Conservation (phyloP, 169 alveolate genomes). For the Amoebophrya sp. region DNA sequence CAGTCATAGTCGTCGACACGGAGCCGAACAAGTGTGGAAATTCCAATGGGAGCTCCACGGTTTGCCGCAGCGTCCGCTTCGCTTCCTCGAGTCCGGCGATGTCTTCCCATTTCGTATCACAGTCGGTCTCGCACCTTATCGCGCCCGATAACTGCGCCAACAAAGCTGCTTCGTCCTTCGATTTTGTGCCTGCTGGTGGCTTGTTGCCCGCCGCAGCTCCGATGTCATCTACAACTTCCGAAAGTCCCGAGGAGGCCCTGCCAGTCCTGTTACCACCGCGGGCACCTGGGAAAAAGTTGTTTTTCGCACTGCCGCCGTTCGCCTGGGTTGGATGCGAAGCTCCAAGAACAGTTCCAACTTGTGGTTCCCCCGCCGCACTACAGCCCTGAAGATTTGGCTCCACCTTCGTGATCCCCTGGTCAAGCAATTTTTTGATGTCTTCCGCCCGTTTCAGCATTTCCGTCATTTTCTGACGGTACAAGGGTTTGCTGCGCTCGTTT, state of each 20-base stretch:
- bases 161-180: not conserved
- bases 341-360: no score
- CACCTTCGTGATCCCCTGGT: not conserved
- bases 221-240: no score
- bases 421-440: not conserved
- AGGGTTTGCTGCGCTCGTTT: not conserved
- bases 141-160: not conserved
- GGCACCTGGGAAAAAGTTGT: no score
- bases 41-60: not conserved
- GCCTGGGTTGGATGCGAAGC: no score
- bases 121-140: not conserved
- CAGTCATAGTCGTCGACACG: no score
- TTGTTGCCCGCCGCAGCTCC: not conserved
- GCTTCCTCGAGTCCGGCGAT: slow-evolving; percentile 13
- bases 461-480: not conserved
- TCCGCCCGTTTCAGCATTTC: slow-evolving; percentile 1
- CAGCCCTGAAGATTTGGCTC: not conserved
- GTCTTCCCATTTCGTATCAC: not conserved
- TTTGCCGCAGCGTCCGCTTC: not conserved
- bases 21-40: not conserved
- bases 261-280: not conserved
- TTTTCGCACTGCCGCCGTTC: not conserved
- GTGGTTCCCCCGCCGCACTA: no score
- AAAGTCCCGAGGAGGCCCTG: not conserved
- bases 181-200: no score